Percentiles rank a stretch among this genome's conserved stretches.
phyloP scores from a whole-genome alignment of 2,329 filamentous ascomycete species.

The Fusarium concolor region DNA sequence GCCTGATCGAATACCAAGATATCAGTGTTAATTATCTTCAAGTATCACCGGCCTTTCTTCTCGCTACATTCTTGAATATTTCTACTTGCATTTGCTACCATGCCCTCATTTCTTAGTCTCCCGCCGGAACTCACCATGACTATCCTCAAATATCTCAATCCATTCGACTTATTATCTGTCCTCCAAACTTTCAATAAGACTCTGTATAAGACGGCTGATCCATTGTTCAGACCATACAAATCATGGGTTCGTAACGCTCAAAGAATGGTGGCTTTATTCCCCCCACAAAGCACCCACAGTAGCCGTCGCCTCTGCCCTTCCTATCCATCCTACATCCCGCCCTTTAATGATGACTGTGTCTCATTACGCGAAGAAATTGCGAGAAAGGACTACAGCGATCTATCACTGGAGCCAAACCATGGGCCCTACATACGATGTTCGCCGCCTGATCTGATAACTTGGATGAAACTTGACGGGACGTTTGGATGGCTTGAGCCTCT shows the following conservation, averaged over 20 bases:
- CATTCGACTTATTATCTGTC: neutral
- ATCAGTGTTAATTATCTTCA: too few relatives aligned
- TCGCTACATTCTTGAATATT: too few relatives aligned
- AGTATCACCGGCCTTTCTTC: too few relatives aligned
- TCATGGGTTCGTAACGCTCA: neutral
- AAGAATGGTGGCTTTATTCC: neutral
- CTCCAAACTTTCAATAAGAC: conserved; percentile 1
- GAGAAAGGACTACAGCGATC: neutral
- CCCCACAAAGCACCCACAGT: neutral
- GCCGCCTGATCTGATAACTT: neutral
- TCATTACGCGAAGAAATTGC: neutral
- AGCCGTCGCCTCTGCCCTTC: neutral
- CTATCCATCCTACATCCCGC: neutral
- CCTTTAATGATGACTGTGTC: neutral
- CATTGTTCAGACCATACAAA: neutral
- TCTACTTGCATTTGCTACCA: neutral
- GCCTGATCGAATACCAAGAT: too few relatives aligned
- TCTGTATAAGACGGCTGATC: neutral
- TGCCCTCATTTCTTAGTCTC: neutral
- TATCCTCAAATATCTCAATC: neutral
- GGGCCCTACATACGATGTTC: conserved; percentile 5
- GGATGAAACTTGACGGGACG: neutral
- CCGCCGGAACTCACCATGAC: neutral
- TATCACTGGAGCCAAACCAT: neutral
- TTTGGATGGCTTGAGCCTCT: neutral